Conservation (phyloP, 2,329 filamentous ascomycete genomes). For the Sordariomycetes sp. region DNA sequence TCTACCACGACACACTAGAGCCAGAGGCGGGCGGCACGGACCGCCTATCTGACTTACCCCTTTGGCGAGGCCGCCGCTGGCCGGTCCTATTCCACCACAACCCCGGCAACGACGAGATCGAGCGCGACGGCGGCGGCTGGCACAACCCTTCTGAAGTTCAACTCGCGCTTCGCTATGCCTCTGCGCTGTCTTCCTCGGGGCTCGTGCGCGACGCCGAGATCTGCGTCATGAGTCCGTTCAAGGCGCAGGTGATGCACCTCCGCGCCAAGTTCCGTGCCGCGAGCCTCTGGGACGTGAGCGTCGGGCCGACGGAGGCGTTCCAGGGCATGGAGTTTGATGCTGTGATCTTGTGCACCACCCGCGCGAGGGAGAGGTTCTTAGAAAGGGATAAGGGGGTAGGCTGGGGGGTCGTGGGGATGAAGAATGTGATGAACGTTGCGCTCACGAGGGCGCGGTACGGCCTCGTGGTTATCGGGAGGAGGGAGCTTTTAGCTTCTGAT, state of each 20-base stretch:
- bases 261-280: conserved; percentile 94
- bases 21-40: conserved; percentile 91
- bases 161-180: conserved; percentile 91
- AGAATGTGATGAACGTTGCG: conserved; percentile 86
- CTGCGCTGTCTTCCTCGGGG: conserved; percentile 96
- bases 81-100: conserved; percentile 98
- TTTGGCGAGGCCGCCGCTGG: conserved; percentile 1
- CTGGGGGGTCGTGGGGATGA: conserved; percentile 98
- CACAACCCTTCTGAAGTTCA: conserved; percentile 1
- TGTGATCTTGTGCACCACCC: conserved; percentile 70
- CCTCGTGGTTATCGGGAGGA: conserved; percentile 90
- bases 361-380: conserved; percentile 47
- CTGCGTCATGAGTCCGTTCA: conserved; percentile 96
- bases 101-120: conserved; percentile 87
- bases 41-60: background rate
- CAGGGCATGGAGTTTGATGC: conserved; percentile 98
- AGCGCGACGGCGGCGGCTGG: conserved; percentile 2
- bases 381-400: conserved; percentile 92
- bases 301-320: conserved; percentile 96
- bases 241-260: conserved; percentile 98
- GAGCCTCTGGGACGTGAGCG: conserved; percentile 95
- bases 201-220: conserved; percentile 86
- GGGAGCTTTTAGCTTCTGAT: conserved; percentile 93
- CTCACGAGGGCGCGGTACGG: conserved; percentile 95
- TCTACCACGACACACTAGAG: conserved; percentile 81